Percentiles rank a stretch among this genome's conserved stretches.
Conservation (phyloP, 208 protist genomes). For the Blastocrithidia nonstop region DNA sequence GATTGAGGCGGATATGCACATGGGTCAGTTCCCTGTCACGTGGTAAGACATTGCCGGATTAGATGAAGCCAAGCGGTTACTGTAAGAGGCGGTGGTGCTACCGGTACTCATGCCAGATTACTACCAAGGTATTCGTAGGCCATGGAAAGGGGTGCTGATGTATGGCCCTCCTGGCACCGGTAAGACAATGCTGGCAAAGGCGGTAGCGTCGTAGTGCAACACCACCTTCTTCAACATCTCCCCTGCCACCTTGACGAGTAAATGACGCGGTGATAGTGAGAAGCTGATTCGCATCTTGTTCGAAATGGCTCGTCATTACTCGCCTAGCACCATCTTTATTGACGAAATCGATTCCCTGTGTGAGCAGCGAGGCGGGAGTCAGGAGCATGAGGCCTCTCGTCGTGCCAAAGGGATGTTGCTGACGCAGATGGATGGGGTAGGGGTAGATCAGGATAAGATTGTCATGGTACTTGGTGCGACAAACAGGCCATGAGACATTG, state of each 20-base stretch:
- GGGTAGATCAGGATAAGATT: slow-evolving; percentile 43
- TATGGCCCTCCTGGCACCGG: slow-evolving; percentile 89
- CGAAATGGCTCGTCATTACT: slow-evolving; percentile 82
- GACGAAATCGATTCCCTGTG: slow-evolving; percentile 94
- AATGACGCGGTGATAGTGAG: slow-evolving; percentile 89
- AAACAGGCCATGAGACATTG: slow-evolving; percentile 88
- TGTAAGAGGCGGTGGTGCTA: slow-evolving; percentile 88
- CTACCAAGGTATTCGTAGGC: slow-evolving; percentile 81
- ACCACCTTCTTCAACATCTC: slow-evolving; percentile 93
- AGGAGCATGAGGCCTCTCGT: slow-evolving; percentile 85
- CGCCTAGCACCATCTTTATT: slow-evolving; percentile 90
- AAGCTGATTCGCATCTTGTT: slow-evolving; percentile 90
- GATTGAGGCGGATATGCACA: slow-evolving; percentile 77
- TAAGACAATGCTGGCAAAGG: slow-evolving; percentile 90
- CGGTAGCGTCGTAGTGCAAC: slow-evolving; percentile 78
- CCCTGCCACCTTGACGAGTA: slow-evolving; percentile 82
- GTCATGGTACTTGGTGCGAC: slow-evolving; percentile 90
- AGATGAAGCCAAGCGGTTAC: slow-evolving; percentile 76
- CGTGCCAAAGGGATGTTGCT: slow-evolving; percentile 99
- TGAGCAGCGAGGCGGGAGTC: slow-evolving; percentile 55
- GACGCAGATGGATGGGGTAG: slow-evolving; percentile 91
- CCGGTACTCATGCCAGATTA: slow-evolving; percentile 87
- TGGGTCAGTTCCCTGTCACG: slow-evolving; percentile 30
- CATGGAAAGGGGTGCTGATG: slow-evolving; percentile 86
- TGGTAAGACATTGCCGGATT: slow-evolving; percentile 86